Base-by-base conservation (phyloP, 305 asterid genomes). In the Fraxinus latifolia region DNA sequence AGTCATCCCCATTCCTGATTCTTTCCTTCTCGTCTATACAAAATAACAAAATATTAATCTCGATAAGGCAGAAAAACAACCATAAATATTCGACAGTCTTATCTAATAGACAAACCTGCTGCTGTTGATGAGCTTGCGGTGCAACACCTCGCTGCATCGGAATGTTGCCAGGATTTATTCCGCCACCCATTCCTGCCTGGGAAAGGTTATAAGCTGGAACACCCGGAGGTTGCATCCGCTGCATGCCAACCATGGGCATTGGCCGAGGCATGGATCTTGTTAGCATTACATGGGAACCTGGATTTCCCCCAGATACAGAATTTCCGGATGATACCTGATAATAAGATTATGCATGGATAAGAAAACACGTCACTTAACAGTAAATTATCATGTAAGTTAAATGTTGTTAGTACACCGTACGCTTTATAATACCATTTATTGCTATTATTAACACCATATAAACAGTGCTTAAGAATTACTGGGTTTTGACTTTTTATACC, bases 71-170 rank as follows among this genome's bases (percentile, higher is more conserved):
- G 76, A 53, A 21, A 84, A 80, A 77, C 33, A 62, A 82, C 33
- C 85, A 77, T 60, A 70, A 71, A 74, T 11, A 58, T 60, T 70
- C 74, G 36, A 14, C 75, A 73, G 21, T 31, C 71, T 82, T 67
- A 31, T 55, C 23, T 4, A 71, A 42, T 29, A 36, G 81, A 80
- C 86, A 79, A 86, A 89, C 93, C 95, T 92, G 97, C 84, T 95
- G 99, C 89, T 94, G 99, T 86, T 91, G 99, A 87, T 93, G 97
- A 81, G 91, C 90, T 89, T 91, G 99, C 83, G 90, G 84, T 80
- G 95, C 85, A 83, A 89, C 98, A 87, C 97, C 99, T 11, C 99
- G 89, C 89, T 91, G 97, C 96, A 93, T 89, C 14, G 98, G 96
- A 31, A 95, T 92, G 86, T 87, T 90, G 44, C 94, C 94, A 9